These are phyloP conservation scores for Piper betle DNA, from an alignment of 164 flowering plant genomes.

Conservation along the genomic window DNA sequence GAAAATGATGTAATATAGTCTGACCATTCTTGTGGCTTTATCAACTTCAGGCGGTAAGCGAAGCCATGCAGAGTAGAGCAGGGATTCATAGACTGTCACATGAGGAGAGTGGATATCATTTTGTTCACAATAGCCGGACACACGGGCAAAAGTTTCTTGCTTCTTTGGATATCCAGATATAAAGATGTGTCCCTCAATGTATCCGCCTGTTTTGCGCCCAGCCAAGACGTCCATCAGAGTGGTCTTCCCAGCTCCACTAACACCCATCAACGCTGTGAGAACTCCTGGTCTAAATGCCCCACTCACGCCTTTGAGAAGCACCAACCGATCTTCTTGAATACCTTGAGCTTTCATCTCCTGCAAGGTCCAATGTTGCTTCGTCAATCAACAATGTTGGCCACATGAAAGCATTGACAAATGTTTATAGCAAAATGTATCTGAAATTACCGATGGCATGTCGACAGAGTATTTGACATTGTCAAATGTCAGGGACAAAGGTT, in stretches of 20 bases:
- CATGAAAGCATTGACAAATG: neutral
- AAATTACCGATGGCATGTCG: constrained; percentile 43
- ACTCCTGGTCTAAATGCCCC: constrained; percentile 52
- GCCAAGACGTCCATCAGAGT: constrained; percentile 47
- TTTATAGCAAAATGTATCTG: neutral
- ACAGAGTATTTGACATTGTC: constrained; percentile 35
- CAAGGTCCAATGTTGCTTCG: neutral
- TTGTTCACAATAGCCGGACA: constrained; percentile 49
- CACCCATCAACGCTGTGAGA: constrained; percentile 51
- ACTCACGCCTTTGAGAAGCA: constrained; percentile 34
- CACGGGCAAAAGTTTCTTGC: constrained; percentile 45
- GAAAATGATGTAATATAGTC: neutral
- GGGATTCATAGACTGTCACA: constrained; percentile 40
- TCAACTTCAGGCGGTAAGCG: constrained; percentile 33
- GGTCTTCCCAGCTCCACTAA: constrained; percentile 54
- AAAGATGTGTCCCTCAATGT: constrained; percentile 30
- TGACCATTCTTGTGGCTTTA: constrained; percentile 26
- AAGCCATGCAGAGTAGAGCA: constrained; percentile 49
- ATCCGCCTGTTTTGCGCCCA: constrained; percentile 42
- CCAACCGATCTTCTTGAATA: constrained; percentile 20
- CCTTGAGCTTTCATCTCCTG: constrained; percentile 60
- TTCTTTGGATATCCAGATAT: constrained; percentile 43
- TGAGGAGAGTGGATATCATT: constrained; percentile 47
- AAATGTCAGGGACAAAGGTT: constrained; percentile 35
- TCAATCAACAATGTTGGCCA: neutral